Percentiles rank a stretch among this genome's conserved stretches.
Conservation (phyloP, 2,329 filamentous ascomycete genomes). For the Dactylellina leptospora region DNA sequence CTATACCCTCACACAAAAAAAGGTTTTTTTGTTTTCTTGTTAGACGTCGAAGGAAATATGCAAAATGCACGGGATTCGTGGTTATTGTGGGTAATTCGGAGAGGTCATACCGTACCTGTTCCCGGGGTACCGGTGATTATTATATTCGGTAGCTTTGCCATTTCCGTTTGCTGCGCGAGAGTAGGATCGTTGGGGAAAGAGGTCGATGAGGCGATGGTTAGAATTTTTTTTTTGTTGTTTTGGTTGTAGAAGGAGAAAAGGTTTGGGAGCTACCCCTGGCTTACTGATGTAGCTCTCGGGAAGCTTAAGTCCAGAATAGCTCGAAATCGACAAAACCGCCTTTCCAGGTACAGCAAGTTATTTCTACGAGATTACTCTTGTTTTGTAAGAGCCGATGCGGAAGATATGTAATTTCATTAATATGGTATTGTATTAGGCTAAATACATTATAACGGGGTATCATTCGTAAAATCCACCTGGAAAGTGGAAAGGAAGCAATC, state of each 20-base stretch:
- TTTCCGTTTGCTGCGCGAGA: not conserved
- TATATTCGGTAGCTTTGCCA: constrained; percentile 75
- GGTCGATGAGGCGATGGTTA: constrained; percentile 3
- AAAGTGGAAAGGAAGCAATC: too few relatives aligned
- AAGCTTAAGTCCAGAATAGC: too few relatives aligned
- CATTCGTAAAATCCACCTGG: constrained; percentile 42
- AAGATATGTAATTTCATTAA: too few relatives aligned
- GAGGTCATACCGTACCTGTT: constrained; percentile 65
- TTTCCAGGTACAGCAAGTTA: too few relatives aligned
- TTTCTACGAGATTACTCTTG: not conserved
- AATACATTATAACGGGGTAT: constrained; percentile 21
- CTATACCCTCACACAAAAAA: constrained; percentile 15
- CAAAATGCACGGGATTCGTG: not conserved
- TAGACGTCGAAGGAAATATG: not conserved
- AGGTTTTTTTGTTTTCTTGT: not conserved
- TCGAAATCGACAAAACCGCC: too few relatives aligned
- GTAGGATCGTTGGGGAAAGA: not conserved
- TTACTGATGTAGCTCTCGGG: too few relatives aligned
- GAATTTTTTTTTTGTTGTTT: constrained; percentile 48
- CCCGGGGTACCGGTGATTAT: constrained; percentile 95
- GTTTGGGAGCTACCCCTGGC: not conserved
- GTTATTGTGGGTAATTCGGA: not conserved
- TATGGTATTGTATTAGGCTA: too few relatives aligned
- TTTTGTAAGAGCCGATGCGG: not conserved
- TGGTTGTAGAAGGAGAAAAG: constrained; percentile 24